Evolutionary conservation across 139 green algal species (phyloP), one percentile per base, ranked within the genome.

Genomic region (Trebouxia sp.): DNA sequence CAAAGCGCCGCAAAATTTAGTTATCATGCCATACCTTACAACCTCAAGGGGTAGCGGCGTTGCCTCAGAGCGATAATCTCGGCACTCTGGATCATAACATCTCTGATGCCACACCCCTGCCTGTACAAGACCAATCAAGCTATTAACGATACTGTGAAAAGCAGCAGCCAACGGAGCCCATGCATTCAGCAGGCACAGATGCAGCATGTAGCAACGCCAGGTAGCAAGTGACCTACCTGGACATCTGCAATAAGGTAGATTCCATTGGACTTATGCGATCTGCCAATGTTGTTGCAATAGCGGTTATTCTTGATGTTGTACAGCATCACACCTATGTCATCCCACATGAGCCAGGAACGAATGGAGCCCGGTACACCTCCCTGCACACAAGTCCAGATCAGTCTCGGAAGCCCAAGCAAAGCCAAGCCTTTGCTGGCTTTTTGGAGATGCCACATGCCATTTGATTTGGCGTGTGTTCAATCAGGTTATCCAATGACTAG

Each of bases 211-310:
- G 32, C 37, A 28, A 20, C 37, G 58, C 47, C 17, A 58, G n/a
- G n/a, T n/a, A n/a, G n/a, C n/a, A n/a, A n/a, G n/a, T n/a, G n/a
- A 55, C 77, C 80, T 80, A 86, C 83, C 84, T 55, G 58, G 28
- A 92, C 50, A 50, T 90, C 85, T 2, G 88, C 77, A 17, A 89
- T 53, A 41, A 87, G 87, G 74, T 87, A 96, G 12, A 95, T 85
- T 62, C 92, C 90, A 79, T 96, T 96, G 83, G 75, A 88, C 53
- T 79, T 84, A 85, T 96, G 92, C 42, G 78, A 41, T 26, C 91
- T 85, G 10, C 86, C 87, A 0, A 96, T 76, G 67, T 94, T 93
- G 75, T 79, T 88, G 75, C 92, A 95, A 30, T 58, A 86, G 1
- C 91, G 80, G 84, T 90, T 92, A 80, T 55, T 66, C 0, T 65